Conservation (phyloP, 2,329 filamentous ascomycete genomes). For the Colletotrichum noveboracense region DNA sequence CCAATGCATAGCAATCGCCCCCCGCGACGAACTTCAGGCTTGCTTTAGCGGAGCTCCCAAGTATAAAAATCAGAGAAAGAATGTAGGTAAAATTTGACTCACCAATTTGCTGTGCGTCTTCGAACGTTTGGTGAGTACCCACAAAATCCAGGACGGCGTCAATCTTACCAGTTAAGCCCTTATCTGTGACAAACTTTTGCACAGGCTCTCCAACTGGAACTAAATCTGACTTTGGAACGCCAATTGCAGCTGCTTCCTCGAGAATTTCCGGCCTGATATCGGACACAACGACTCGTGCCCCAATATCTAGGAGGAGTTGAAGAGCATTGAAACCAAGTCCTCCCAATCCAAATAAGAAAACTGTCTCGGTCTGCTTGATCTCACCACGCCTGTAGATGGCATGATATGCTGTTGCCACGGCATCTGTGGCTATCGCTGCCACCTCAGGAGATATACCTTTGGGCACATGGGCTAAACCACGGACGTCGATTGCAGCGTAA, state of each 20-base stretch:
- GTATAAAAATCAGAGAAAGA: background rate
- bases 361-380: constrained; percentile 37
- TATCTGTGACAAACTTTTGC: constrained; percentile 31
- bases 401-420: constrained; percentile 44
- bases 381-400: constrained; percentile 40
- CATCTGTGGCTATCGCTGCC: constrained; percentile 44
- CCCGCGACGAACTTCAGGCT: constrained; percentile 33
- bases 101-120: constrained; percentile 39
- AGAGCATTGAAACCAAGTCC: constrained; percentile 46
- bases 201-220: constrained; percentile 32
- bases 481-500: constrained; percentile 35
- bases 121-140: constrained; percentile 39
- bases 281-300: constrained; percentile 57
- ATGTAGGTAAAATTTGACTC: constrained; percentile 4
- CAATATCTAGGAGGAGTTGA: constrained; percentile 39
- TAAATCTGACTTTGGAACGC: constrained; percentile 34
- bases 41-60: background rate
- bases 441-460: constrained; percentile 29
- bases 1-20: constrained; percentile 45
- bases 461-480: constrained; percentile 26
- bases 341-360: constrained; percentile 45
- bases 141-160: constrained; percentile 38
- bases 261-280: constrained; percentile 23
- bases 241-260: constrained; percentile 27
- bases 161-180: constrained; percentile 25